These are phyloP conservation scores for Chalciporus chontae DNA, from an alignment of 768 basidiomycete species.

Conservation along the genomic window DNA sequence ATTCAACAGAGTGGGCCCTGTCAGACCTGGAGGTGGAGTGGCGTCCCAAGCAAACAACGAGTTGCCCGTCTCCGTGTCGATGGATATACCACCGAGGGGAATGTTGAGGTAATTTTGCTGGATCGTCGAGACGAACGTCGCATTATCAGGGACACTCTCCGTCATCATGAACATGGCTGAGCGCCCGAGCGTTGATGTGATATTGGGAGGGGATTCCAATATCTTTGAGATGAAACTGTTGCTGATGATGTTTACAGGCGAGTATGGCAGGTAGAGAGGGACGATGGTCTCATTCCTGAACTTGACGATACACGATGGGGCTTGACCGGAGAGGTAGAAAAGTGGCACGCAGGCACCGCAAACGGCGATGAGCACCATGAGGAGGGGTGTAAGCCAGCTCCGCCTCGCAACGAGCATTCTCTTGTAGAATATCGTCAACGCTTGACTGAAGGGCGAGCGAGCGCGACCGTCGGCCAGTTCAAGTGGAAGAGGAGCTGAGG, in stretches of 20 bases:
- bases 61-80: conserved; percentile 47
- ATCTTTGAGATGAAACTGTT: conserved; percentile 35
- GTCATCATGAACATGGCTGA: conserved; percentile 35
- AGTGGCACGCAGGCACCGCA: conserved; percentile 67
- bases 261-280: conserved; percentile 55
- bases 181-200: conserved; percentile 45
- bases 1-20: conserved; percentile 62
- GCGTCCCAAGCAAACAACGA: conserved; percentile 73
- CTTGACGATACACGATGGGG: conserved; percentile 46
- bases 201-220: conserved; percentile 52
- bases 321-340: conserved; percentile 52
- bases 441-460: conserved; percentile 58
- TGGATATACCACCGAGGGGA: conserved; percentile 65
- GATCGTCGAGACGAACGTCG: conserved; percentile 56
- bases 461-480: conserved; percentile 45
- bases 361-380: conserved; percentile 52
- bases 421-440: conserved; percentile 72
- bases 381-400: conserved; percentile 63
- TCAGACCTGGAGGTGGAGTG: conserved; percentile 50
- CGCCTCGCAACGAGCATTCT: conserved; percentile 58
- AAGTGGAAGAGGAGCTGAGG: conserved; percentile 7
- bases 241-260: conserved; percentile 35
- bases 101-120: conserved; percentile 49
- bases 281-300: conserved; percentile 37
- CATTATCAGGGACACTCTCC: conserved; percentile 48